phyloP scores from a whole-genome alignment of 306 rosid species.

The Fragaria iinumae region DNA sequence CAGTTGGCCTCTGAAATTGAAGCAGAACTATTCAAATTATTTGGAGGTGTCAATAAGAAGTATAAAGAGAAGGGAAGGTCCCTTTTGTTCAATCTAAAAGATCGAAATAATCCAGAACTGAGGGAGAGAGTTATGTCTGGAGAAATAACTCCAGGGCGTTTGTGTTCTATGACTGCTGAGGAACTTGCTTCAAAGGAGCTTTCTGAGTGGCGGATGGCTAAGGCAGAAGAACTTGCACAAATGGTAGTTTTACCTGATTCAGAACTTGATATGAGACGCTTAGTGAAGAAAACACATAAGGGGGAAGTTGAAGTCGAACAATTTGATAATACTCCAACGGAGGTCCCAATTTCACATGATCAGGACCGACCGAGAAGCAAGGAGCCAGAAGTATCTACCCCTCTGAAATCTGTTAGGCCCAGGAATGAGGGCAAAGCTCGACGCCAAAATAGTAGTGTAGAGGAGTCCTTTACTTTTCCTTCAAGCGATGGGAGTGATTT shows the following conservation, averaged over 20 bases:
- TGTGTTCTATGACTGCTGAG: constrained; percentile 96
- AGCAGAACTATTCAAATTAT: constrained; percentile 82
- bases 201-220: constrained; percentile 96
- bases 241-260: constrained; percentile 92
- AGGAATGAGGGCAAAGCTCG: constrained; percentile 30
- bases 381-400: constrained; percentile 33
- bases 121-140: constrained; percentile 92
- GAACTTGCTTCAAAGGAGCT: constrained; percentile 99
- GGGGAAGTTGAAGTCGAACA: constrained; percentile 98
- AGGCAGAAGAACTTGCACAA: constrained; percentile 97
- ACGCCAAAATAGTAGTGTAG: constrained; percentile 39
- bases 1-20: constrained; percentile 68
- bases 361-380: constrained; percentile 38
- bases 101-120: constrained; percentile 89
- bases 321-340: constrained; percentile 50
- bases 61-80: constrained; percentile 99
- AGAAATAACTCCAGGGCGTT: constrained; percentile 65
- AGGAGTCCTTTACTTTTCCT: constrained; percentile 49
- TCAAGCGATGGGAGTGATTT: constrained; percentile 62
- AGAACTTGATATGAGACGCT: constrained; percentile 77
- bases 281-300: constrained; percentile 93
- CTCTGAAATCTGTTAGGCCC: constrained; percentile 34
- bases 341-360: constrained; percentile 48
- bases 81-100: constrained; percentile 91
- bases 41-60: constrained; percentile 97